Percentiles rank a stretch among this genome's conserved stretches.
These are phyloP conservation scores for Phaeosphaeria sp. DNA, from an alignment of 2,329 filamentous ascomycete genomes.

Conservation along the genomic window DNA sequence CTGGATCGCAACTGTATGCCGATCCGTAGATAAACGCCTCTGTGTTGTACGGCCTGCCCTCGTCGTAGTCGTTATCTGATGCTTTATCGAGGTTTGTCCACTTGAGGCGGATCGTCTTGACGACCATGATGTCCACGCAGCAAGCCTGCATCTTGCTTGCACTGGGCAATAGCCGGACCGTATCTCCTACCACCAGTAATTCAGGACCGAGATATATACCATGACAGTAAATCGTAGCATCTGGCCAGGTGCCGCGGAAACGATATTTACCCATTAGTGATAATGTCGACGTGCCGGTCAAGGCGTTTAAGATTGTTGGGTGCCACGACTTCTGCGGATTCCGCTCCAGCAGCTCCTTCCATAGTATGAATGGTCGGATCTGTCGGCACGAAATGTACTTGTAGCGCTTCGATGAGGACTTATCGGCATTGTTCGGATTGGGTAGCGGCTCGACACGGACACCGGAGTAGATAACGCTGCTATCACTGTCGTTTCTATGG, in stretches of 20 bases:
- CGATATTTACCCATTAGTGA: conserved; percentile 60
- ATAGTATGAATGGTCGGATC: conserved; percentile 63
- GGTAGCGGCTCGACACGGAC: conserved; percentile 66
- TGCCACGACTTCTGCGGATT: conserved; percentile 55
- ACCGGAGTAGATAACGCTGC: conserved; percentile 58
- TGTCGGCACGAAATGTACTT: conserved; percentile 62
- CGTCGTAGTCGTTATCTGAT: conserved; percentile 55
- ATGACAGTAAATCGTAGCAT: conserved; percentile 59
- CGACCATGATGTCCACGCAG: conserved; percentile 61
- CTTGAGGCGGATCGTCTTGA: conserved; percentile 61
- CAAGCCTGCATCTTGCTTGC: conserved; percentile 11
- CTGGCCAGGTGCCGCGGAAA: conserved; percentile 63
- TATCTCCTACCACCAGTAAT: conserved; percentile 61
- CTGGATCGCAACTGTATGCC: conserved; percentile 53
- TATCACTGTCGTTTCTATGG: conserved; percentile 47
- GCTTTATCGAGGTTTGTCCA: conserved; percentile 57
- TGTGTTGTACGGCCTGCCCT: conserved; percentile 55
- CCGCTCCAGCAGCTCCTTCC: conserved; percentile 56
- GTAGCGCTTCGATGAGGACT: conserved; percentile 60
- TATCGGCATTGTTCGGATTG: conserved; percentile 58
- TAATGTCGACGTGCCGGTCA: conserved; percentile 61
- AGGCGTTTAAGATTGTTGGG: conserved; percentile 61
- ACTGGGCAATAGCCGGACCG: conserved; percentile 56
- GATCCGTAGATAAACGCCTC: conserved; percentile 58
- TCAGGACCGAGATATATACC: conserved; percentile 66